Conservation (phyloP, 2,329 filamentous ascomycete species). For the Hymenoscyphus albidus region DNA sequence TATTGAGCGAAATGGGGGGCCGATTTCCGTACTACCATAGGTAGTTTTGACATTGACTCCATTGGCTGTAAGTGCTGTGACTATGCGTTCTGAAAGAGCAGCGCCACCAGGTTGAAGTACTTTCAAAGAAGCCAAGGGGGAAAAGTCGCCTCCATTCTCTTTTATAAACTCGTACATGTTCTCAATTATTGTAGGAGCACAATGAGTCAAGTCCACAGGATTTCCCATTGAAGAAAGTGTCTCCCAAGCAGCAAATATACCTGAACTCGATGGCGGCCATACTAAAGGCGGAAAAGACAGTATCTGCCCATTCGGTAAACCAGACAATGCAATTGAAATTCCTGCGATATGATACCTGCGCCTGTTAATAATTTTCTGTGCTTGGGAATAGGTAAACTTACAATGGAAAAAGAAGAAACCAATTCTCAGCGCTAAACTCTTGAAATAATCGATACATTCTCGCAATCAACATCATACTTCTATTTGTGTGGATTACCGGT, state of each 20-base stretch:
- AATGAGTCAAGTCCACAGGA: constrained; percentile 33
- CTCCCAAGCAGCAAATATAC: constrained; percentile 30
- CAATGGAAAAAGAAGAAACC: constrained; percentile 36
- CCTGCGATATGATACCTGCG: constrained; percentile 34
- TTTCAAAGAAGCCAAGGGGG: constrained; percentile 29
- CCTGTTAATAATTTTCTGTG: constrained; percentile 6
- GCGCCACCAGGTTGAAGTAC: constrained; percentile 35
- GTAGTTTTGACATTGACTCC: constrained; percentile 36
- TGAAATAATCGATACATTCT: constrained; percentile 35
- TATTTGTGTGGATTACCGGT: constrained; percentile 33
- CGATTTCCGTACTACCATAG: constrained; percentile 36
- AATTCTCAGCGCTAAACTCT: constrained; percentile 33
- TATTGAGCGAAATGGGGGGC: constrained; percentile 33
- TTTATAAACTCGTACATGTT: constrained; percentile 33
- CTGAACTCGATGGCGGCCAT: constrained; percentile 32
- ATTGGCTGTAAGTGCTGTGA: constrained; percentile 25
- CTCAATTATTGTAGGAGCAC: constrained; percentile 34
- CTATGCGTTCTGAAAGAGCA: constrained; percentile 27
- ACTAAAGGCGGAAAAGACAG: constrained; percentile 33
- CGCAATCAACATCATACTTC: constrained; percentile 36
- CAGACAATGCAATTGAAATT: constrained; percentile 32
- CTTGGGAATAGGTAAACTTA: constrained; percentile 13
- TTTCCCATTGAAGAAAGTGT: constrained; percentile 27
- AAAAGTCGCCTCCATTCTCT: constrained; percentile 28
- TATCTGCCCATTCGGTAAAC: constrained; percentile 33